Conservation (phyloP, 495 filamentous ascomycete species). For the Aspergillus conjunctus region DNA sequence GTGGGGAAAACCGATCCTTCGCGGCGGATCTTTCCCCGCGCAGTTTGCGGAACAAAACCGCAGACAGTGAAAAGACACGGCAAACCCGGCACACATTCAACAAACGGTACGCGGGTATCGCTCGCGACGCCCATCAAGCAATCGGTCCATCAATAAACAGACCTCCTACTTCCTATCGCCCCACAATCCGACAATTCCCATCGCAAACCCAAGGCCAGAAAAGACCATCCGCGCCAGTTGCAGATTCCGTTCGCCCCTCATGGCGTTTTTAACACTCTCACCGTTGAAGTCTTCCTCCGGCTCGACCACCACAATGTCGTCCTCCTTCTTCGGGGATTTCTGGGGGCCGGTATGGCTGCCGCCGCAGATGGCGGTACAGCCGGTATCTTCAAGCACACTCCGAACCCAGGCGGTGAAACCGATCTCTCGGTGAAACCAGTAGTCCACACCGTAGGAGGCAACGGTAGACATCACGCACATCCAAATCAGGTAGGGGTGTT, state of each 20-base stretch:
- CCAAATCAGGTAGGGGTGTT: conserved; percentile 88
- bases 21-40: too few species aligned
- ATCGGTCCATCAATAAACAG: neutral
- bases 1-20: too few species aligned
- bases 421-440: conserved; percentile 48
- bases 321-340: conserved; percentile 61
- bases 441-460: conserved; percentile 57
- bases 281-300: conserved; percentile 68
- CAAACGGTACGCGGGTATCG: too few species aligned
- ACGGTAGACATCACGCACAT: conserved; percentile 59
- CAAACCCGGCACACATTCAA: too few species aligned
- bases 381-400: conserved; percentile 34
- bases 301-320: conserved; percentile 61
- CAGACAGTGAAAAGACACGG: too few species aligned
- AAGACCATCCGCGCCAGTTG: conserved; percentile 63
- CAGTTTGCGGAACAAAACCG: too few species aligned
- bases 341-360: conserved; percentile 5
- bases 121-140: too few species aligned
- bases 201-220: conserved; percentile 66
- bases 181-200: conserved; percentile 86
- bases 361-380: conserved; percentile 19
- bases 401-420: conserved; percentile 35
- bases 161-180: conserved; percentile 61
- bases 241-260: conserved; percentile 64
- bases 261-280: conserved; percentile 72